Base-by-base conservation (phyloP, 768 basidiomycete genomes). In the Russula compacta region DNA sequence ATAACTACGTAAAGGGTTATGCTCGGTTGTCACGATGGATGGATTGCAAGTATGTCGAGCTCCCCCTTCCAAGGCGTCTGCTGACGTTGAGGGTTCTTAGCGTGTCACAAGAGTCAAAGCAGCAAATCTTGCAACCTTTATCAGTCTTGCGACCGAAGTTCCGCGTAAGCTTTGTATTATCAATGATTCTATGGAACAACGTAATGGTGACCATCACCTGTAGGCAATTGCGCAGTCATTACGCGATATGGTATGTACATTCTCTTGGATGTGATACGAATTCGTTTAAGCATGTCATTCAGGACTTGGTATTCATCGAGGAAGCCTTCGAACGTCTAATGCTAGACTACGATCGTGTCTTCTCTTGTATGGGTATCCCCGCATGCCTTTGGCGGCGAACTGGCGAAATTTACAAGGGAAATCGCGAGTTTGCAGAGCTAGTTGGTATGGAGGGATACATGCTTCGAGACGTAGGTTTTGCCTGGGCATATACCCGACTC, bases 391-490 rank as follows among this genome's bases (percentile, higher is more conserved):
- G 95, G 95, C 80, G 95, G 32, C 78, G 95, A 51, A 99, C 95
- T 2, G 95, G 95, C 38, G 95, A 98, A 76, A 98, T 98, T 64
- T 98, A 98, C 79, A 98, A 98, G 73, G 95, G 89, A 47, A 99
- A 99, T 71, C 83, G 92, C 58, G 94, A 95, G 74, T 98, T 99
- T 71, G 86, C 92, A 6, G 91, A 92, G 68, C 77, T 98, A 8
- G 82, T 97, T 36, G 87, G 94, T 21, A 79, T 97, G 35, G 90
- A 93, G 59, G 88, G 90, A 42, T 84, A 84, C 62, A 86, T 89
- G 82, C 80, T 95, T 74, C 84, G 89, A n/a, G 92, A 93, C 61
- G 88, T 87, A 67, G 67, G 83, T 75, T 38, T 38, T 55, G 9
- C 17, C 21, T n/a, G 43, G 36, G 50, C 39, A 33, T 43, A 6